Percentiles rank a stretch among this genome's conserved stretches.
These are phyloP conservation scores for Anthostomella pinea DNA, from an alignment of 2,329 filamentous ascomycete genomes.

Conservation along the genomic window DNA sequence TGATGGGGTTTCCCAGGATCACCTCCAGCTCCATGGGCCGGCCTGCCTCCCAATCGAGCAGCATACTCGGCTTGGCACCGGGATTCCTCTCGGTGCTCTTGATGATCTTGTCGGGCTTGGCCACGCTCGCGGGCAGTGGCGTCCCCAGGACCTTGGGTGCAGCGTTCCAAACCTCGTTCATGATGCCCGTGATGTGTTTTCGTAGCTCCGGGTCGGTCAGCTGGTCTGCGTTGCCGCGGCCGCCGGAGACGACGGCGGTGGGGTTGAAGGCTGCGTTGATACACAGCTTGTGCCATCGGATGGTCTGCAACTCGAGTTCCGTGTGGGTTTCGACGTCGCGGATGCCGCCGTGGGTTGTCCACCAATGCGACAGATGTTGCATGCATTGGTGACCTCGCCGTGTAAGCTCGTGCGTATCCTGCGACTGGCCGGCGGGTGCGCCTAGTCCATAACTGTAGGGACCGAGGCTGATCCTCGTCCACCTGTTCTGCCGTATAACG, in stretches of 20 bases:
- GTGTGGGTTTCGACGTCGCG: slow-evolving; percentile 63
- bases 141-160: slow-evolving; percentile 61
- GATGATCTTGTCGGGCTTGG: slow-evolving; percentile 60
- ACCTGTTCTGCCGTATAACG: slow-evolving; percentile 66
- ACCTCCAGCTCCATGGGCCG: slow-evolving; percentile 69
- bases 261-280: slow-evolving; percentile 77
- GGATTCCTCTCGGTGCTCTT: slow-evolving; percentile 61
- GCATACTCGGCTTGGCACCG: slow-evolving; percentile 65
- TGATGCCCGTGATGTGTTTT: slow-evolving; percentile 60
- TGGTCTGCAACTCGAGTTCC: slow-evolving; percentile 64
- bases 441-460: slow-evolving; percentile 56
- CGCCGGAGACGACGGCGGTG: slow-evolving; percentile 64
- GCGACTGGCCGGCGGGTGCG: slow-evolving; percentile 24
- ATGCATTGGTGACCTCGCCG: slow-evolving; percentile 42
- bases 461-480: slow-evolving; percentile 69
- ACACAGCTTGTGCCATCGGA: slow-evolving; percentile 74
- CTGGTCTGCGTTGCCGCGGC: slow-evolving; percentile 65
- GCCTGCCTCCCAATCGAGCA: slow-evolving; percentile 66
- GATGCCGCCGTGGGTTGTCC: slow-evolving; percentile 56
- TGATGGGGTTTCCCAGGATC: slow-evolving; percentile 67
- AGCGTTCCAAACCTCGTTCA: slow-evolving; percentile 66
- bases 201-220: slow-evolving; percentile 60
- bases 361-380: slow-evolving; percentile 49
- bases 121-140: slow-evolving; percentile 58
- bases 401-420: slow-evolving; percentile 28